A percentile compares a stretch with the other conserved stretches of the same genome.
Evolutionary conservation across 805 yeast species (phyloP).

Genomic region (Yarrowia sp.): DNA sequence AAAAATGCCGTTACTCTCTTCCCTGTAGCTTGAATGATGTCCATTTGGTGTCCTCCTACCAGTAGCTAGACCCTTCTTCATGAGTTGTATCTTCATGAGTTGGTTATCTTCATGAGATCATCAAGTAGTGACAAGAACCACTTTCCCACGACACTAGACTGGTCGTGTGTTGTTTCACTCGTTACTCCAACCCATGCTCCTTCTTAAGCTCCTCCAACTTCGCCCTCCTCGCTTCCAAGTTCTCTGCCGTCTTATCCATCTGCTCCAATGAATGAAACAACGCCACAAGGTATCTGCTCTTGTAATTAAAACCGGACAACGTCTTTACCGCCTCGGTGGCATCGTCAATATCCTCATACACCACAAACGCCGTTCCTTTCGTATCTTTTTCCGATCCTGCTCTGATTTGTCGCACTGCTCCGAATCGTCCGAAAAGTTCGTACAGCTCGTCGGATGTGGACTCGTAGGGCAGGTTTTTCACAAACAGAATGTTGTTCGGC

Average conservation of each 20-base stretch:
- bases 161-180: no score
- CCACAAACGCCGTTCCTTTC: conserved; percentile 55
- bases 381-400: conserved; percentile 43
- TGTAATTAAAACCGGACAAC: conserved; percentile 57
- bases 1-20: no score
- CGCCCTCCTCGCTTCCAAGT: conserved; percentile 35
- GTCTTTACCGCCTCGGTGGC: conserved; percentile 55
- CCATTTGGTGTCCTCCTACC: neutral
- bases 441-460: conserved; percentile 49
- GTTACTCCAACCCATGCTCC: conserved; percentile 32
- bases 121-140: no score
- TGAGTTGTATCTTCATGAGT: no score
- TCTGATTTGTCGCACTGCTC: conserved; percentile 56
- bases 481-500: conserved; percentile 45
- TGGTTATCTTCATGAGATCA: no score
- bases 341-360: conserved; percentile 49
- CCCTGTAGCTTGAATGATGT: neutral
- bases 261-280: conserved; percentile 48
- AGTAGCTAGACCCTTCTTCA: neutral
- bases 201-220: conserved; percentile 38
- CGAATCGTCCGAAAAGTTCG: conserved; percentile 54
- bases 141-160: no score
- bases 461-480: conserved; percentile 58
- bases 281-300: conserved; percentile 58
- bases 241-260: conserved; percentile 35